Conservation (phyloP, 106 monocot genomes). For the Chionographis japonica region DNA sequence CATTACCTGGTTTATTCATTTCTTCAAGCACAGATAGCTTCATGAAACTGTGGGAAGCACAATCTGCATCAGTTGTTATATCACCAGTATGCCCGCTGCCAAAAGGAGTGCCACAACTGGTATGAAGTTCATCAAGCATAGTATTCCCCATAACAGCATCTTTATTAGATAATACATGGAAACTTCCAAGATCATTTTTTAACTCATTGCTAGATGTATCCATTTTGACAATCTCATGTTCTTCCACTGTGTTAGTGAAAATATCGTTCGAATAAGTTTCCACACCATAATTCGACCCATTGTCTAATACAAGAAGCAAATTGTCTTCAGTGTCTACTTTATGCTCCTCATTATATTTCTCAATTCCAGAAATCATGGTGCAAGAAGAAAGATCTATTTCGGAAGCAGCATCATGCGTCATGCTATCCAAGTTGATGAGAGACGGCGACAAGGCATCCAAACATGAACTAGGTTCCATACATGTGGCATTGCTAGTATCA, state of each 20-base stretch:
- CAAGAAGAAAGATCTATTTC: constrained; percentile 12
- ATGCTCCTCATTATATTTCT: constrained; percentile 17
- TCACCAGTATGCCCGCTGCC: constrained; percentile 9
- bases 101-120: constrained; percentile 20
- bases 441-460: constrained; percentile 13
- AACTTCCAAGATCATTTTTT: constrained; percentile 6
- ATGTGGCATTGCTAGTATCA: constrained; percentile 5
- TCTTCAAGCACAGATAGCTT: constrained; percentile 29
- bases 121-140: constrained; percentile 16
- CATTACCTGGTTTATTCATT: constrained; percentile 22
- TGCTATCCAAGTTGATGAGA: constrained; percentile 13
- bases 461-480: constrained; percentile 15
- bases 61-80: constrained; percentile 17
- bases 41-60: constrained; percentile 23
- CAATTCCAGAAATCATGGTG: constrained; percentile 13
- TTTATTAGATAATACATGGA: constrained; percentile 15
- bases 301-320: constrained; percentile 13
- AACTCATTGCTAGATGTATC: constrained; percentile 13
- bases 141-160: constrained; percentile 1
- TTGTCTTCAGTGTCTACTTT: constrained; percentile 18
- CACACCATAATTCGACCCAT: constrained; percentile 15
- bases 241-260: constrained; percentile 10
- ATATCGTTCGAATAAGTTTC: constrained; percentile 12
- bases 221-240: constrained; percentile 13
- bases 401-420: constrained; percentile 1